Conservation (phyloP, 1,284 basidiomycete species). For the Tylopilus sp. region DNA sequence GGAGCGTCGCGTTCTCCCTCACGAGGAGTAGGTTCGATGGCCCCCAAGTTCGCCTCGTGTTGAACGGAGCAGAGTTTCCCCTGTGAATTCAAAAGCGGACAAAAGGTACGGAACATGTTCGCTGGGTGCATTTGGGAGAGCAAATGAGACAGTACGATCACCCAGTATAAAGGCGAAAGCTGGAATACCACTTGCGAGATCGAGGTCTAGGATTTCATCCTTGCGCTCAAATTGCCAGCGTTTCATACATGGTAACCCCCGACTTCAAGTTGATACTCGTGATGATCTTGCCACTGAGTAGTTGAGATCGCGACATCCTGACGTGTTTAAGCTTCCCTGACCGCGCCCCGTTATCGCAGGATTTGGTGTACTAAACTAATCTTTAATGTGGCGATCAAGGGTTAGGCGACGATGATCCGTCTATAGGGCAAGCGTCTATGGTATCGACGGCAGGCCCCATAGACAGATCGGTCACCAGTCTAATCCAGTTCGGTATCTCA, state of each 20-base stretch:
- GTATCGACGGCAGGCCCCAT: no score
- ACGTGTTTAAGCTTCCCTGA: background rate
- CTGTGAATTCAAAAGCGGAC: conserved; percentile 31
- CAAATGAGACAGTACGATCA: conserved; percentile 30
- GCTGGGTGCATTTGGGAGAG: conserved; percentile 35
- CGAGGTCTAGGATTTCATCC: background rate
- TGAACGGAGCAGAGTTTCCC: conserved; percentile 43
- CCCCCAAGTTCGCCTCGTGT: conserved; percentile 42
- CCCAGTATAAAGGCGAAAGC: conserved; percentile 33
- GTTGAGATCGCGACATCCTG: background rate
- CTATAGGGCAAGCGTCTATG: no score
- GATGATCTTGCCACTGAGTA: background rate
- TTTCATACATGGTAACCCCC: no score
- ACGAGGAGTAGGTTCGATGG: conserved; percentile 29
- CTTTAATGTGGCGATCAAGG: background rate
- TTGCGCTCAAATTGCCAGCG: background rate
- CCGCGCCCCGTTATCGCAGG: no score
- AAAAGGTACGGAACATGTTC: conserved; percentile 39
- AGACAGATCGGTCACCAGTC: no score
- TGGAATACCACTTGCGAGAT: conserved; percentile 41
- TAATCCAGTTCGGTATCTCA: background rate
- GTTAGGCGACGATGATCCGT: no score
- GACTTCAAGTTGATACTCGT: no score
- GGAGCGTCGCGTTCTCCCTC: conserved; percentile 1
- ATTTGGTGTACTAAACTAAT: background rate